Evolutionary conservation across 441 rosid species (phyloP).

Genomic region (Croton setiger): DNA sequence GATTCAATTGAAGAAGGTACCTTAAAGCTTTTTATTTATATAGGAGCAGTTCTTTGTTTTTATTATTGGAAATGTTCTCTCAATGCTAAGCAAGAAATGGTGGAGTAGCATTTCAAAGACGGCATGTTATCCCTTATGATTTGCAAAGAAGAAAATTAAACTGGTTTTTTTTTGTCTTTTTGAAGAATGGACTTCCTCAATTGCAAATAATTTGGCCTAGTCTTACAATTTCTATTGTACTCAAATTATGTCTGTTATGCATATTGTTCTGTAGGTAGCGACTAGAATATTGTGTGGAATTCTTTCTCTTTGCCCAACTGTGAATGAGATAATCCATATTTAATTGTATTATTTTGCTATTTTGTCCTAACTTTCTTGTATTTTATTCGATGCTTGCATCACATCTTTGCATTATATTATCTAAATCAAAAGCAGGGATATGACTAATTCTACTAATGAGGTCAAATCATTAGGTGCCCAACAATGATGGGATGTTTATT

Average conservation of each 20-base stretch:
- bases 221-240: background rate
- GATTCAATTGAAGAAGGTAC: slow-evolving; percentile 1
- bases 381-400: background rate
- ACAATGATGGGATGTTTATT: background rate
- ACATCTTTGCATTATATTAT: background rate
- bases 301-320: background rate
- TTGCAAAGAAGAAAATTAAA: background rate
- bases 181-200: no score
- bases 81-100: background rate
- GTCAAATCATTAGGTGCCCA: background rate
- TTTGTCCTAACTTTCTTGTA: slow-evolving; percentile 11
- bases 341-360: background rate
- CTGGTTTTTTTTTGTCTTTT: background rate
- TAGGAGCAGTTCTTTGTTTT: background rate
- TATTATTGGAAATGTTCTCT: background rate
- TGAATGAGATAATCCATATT: background rate
- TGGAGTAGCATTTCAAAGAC: slow-evolving; percentile 5
- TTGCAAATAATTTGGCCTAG: background rate
- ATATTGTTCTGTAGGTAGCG: slow-evolving; percentile 1
- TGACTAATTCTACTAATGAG: background rate
- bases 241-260: background rate
- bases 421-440: background rate
- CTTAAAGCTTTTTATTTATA: slow-evolving; percentile 1
- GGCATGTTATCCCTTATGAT: background rate
- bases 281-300: background rate